Base-by-base conservation (phyloP, 805 yeast species). In the Myxozyma vanderwaltii region DNA sequence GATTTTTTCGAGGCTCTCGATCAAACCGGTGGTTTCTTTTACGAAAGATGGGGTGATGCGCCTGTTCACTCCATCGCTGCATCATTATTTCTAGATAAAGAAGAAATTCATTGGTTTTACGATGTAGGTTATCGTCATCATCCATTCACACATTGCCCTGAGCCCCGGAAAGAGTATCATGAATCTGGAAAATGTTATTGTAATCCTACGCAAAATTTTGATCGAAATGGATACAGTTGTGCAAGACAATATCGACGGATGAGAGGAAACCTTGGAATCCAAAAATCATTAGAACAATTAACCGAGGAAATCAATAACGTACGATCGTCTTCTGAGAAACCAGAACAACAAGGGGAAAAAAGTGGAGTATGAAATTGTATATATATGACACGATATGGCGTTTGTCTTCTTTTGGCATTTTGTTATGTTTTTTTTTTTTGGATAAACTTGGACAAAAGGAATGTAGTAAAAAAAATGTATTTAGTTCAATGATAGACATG, bases 41-140 rank as follows among this genome's bases (percentile, higher is more conserved):
- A 86, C 72, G 89, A 86, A 23, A 56, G 67, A 4, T 64, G 68
- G 69, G 97, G 97, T 15, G 97, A 91, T 74, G 96, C 96, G 0
- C 96, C 96, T 0, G 88, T 90, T 15, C 96, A 90, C 71, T 78
- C 92, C 0, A 76, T 89, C 29, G 96, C 84, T 0, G 84, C 82
- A 0, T 71, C 87, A 0, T 71, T 88, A 44, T 71, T 88, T 45
- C 73, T 88, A 62, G 81, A 84, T 62, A 79, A 76, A 54, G 70
- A 76, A 17, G 86, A 89, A 69, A 73, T 91, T 43, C 86, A 85
- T 69, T 89, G 86, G 75, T 88, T 91, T 72, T 85, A 85, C 58
- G 96, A 90, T 67, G 78, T 90, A 17, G 96, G 96, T 0, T 90
- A 90, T 71, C 78, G 72, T 63, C 97, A 90, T 74, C 55, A 54